Conservation (phyloP, 306 rosid species). For the Pterocarpus macrocarpus region DNA sequence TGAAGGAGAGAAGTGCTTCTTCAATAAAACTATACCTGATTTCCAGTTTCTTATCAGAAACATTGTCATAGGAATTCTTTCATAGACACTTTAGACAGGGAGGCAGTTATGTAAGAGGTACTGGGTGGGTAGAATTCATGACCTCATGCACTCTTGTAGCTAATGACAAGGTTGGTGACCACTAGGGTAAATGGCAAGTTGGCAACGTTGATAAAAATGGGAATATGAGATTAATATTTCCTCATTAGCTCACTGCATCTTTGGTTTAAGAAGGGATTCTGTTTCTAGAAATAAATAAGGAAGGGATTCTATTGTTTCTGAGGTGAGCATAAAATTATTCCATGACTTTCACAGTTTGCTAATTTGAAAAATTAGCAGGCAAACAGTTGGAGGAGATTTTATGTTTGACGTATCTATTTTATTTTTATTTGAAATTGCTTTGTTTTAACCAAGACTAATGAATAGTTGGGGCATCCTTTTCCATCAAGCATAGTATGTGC, state of each 20-base stretch:
- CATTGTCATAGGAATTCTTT: neutral
- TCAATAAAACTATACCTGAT: neutral
- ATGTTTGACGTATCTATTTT: neutral
- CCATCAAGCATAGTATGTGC: constrained; percentile 3
- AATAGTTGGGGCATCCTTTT: neutral
- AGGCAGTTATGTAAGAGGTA: neutral
- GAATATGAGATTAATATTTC: no score
- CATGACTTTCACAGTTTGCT: no score
- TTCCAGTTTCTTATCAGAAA: neutral
- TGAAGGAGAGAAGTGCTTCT: neutral
- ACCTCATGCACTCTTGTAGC: neutral
- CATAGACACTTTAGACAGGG: neutral
- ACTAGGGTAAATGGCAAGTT: neutral
- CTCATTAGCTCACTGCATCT: no score
- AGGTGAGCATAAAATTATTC: no score
- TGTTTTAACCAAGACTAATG: neutral
- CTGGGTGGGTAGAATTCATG: neutral
- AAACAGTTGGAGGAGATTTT: neutral
- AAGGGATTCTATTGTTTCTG: no score
- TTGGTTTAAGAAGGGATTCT: no score
- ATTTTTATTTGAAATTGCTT: no score
- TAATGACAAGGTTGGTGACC: constrained; percentile 4
- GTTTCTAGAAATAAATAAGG: no score
- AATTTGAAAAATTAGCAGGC: neutral
- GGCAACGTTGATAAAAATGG: no score